Evolutionary conservation across 768 basidiomycete genomes (phyloP).

Genomic region (Strobilomyces confusus): DNA sequence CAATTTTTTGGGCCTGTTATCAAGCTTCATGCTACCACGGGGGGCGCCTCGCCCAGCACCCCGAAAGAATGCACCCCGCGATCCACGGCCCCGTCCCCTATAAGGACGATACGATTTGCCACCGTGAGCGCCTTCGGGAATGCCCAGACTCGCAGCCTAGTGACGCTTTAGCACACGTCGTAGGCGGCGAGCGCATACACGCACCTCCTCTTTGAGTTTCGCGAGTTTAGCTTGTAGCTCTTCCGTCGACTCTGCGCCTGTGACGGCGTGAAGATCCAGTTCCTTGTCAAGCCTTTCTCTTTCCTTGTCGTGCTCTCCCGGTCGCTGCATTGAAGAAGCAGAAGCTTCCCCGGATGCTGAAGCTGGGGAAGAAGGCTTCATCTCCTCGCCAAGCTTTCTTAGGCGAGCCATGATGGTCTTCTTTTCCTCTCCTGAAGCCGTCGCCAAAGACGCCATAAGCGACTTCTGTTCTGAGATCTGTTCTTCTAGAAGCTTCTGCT

Average conservation of each 20-base stretch:
- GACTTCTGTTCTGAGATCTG: conserved; percentile 88
- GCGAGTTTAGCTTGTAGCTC: conserved; percentile 71
- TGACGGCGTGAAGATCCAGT: conserved; percentile 57
- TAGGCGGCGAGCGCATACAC: conserved; percentile 18
- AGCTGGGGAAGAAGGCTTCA: conserved; percentile 44
- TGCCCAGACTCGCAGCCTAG: conserved; percentile 74
- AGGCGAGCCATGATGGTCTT: conserved; percentile 73
- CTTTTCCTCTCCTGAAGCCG: conserved; percentile 68
- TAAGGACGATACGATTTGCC: conserved; percentile 56
- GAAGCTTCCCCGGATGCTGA: conserved; percentile 28
- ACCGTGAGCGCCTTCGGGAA: conserved; percentile 43
- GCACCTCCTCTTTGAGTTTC: conserved; percentile 75
- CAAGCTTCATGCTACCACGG: conserved; percentile 79
- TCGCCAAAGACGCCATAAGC: conserved; percentile 66
- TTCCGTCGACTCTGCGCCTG: conserved; percentile 52
- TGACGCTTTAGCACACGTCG: conserved; percentile 6
- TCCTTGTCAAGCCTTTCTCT: conserved; percentile 76
- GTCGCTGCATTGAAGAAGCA: conserved; percentile 20
- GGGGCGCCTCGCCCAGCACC: conserved; percentile 62
- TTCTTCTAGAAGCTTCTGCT: conserved; percentile 72
- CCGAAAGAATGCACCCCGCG: conserved; percentile 54
- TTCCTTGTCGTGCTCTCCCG: conserved; percentile 47
- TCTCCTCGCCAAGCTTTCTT: conserved; percentile 74
- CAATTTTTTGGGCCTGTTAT: conserved; percentile 82
- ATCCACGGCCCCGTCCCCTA: conserved; percentile 62